These are phyloP conservation scores for Fusarium sp. DNA, from an alignment of 2,329 filamentous ascomycete species.

Conservation along the genomic window DNA sequence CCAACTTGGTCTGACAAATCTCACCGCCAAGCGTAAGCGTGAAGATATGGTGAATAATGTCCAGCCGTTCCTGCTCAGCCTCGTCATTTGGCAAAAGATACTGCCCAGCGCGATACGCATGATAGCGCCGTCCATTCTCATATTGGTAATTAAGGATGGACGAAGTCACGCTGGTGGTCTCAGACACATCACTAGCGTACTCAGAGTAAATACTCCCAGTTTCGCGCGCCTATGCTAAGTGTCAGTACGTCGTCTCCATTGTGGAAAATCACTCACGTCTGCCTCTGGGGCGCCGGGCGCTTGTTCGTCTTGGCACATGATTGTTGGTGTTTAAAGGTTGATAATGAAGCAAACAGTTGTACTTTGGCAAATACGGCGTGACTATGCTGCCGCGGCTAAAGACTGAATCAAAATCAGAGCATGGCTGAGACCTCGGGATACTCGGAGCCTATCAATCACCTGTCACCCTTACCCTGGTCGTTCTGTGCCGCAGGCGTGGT, in stretches of 20 bases:
- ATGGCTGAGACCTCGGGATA: no score
- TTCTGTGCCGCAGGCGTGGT: no score
- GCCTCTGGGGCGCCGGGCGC: slow-evolving; percentile 11
- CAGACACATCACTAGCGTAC: slow-evolving; percentile 41
- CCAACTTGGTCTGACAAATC: slow-evolving; percentile 52
- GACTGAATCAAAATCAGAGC: no score
- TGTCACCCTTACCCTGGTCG: no score
- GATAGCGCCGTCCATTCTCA: slow-evolving; percentile 59
- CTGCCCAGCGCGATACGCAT: slow-evolving; percentile 55
- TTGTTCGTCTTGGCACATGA: slow-evolving; percentile 14
- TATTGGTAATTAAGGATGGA: slow-evolving; percentile 56
- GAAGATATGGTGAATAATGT: slow-evolving; percentile 69
- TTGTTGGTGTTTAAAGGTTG: neutral
- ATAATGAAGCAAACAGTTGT: no score
- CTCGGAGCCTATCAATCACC: no score
- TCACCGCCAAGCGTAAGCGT: slow-evolving; percentile 60
- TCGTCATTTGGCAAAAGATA: slow-evolving; percentile 48
- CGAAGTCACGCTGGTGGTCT: slow-evolving; percentile 47
- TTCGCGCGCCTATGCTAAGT: neutral
- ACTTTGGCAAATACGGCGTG: no score
- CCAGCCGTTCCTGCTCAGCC: slow-evolving; percentile 66
- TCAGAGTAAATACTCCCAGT: slow-evolving; percentile 36
- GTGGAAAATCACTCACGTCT: neutral
- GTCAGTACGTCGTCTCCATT: no score
- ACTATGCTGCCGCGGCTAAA: no score